Evolutionary conservation across 129 eudicot species (phyloP).

Genomic region (Artemisia argyi): DNA sequence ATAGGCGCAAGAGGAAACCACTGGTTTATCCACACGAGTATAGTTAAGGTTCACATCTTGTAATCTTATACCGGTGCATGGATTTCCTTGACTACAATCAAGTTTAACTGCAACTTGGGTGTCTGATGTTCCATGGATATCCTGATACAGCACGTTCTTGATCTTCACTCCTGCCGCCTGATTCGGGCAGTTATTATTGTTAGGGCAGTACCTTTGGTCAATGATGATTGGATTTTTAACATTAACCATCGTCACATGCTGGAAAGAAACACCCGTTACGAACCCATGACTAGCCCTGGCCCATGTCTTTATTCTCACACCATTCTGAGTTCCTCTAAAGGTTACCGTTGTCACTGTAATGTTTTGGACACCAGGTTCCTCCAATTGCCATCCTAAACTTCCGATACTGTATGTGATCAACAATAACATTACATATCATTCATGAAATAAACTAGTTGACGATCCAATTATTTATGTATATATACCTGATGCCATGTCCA

Average conservation of each 20-base stretch:
- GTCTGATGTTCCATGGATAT: conserved; percentile 52
- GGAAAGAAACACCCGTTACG: conserved; percentile 33
- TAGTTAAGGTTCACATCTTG: conserved; percentile 34
- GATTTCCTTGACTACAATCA: conserved; percentile 35
- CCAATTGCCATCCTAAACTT: conserved; percentile 34
- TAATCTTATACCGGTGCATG: conserved; percentile 38
- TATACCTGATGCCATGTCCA: conserved; percentile 58
- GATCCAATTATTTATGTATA: not conserved
- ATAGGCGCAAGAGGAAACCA: conserved; percentile 34
- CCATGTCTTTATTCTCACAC: conserved; percentile 44
- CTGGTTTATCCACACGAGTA: conserved; percentile 16
- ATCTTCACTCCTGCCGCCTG: conserved; percentile 43
- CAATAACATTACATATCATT: not conserved
- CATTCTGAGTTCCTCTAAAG: conserved; percentile 33
- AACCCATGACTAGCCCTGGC: conserved; percentile 44
- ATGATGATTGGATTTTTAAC: conserved; percentile 37
- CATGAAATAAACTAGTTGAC: not conserved
- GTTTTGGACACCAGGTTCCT: conserved; percentile 34
- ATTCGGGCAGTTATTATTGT: conserved; percentile 16
- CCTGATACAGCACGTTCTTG: conserved; percentile 38
- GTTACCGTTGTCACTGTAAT: conserved; percentile 22
- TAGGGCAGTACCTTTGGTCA: conserved; percentile 33
- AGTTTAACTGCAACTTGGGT: conserved; percentile 30
- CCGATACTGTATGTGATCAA: conserved; percentile 26
- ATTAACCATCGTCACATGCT: conserved; percentile 39